phyloP scores from a whole-genome alignment of 768 basidiomycete genomes.

The Suillus paluster region DNA sequence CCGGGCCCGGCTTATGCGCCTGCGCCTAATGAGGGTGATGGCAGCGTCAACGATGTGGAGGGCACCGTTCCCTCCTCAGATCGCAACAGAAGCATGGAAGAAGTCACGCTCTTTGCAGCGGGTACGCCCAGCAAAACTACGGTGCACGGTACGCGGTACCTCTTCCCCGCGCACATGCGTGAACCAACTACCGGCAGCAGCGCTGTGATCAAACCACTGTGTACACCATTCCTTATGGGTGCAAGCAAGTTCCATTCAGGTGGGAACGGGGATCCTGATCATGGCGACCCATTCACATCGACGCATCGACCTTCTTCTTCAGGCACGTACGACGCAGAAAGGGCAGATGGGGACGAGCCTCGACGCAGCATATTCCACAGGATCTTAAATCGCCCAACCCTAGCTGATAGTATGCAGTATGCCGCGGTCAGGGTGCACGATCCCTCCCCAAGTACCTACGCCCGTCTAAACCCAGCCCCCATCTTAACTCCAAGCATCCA shows the following conservation, averaged over 20 bases:
- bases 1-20: slow-evolving; percentile 32
- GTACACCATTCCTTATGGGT: slow-evolving; percentile 11
- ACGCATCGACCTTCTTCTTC: neutral
- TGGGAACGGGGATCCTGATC: slow-evolving; percentile 29
- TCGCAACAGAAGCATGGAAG: slow-evolving; percentile 27
- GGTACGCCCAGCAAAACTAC: slow-evolving; percentile 35
- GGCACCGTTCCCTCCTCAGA: slow-evolving; percentile 4
- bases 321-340: neutral
- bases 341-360: neutral
- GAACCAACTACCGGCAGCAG: slow-evolving; percentile 14
- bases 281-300: slow-evolving; percentile 28
- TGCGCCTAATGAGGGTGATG: slow-evolving; percentile 19
- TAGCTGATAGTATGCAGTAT: neutral
- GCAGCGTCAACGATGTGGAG: slow-evolving; percentile 16
- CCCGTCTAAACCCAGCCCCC: neutral
- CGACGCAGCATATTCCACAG: slow-evolving; percentile 4
- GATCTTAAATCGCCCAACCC: neutral
- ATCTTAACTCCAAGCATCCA: neutral
- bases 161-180: slow-evolving; percentile 15
- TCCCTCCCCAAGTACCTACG: neutral
- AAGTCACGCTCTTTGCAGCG: slow-evolving; percentile 26
- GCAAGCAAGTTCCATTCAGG: slow-evolving; percentile 26
- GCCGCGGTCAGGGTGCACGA: slow-evolving; percentile 16
- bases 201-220: slow-evolving; percentile 5
- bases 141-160: slow-evolving; percentile 32